Base-by-base conservation (phyloP, 306 rosid species). In the Lablab purpureus region DNA sequence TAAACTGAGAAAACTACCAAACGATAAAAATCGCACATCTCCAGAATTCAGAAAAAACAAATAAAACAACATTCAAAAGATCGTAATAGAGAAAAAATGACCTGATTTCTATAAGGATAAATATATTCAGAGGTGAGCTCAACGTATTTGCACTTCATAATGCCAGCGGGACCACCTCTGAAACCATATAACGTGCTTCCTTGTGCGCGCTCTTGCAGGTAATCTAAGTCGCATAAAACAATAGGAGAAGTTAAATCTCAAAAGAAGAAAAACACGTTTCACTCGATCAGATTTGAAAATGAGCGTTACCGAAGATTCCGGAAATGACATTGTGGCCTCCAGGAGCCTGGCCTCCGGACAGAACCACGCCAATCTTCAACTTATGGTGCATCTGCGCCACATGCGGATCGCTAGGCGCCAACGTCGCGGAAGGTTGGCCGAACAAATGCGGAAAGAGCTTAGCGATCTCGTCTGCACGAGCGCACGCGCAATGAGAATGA, bases 301-400 rank as follows among this genome's bases (percentile, higher is more conserved):
- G 68, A 6, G 43, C 43, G 68, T 71, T 76, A 96, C 99, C 99
- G 52, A 85, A 93, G 34, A 96, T 87, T 84, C 99, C 99, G 63
- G 91, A 89, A 25, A 96, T 96, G 65, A 96, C 99, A 84, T 96
- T 96, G 86, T 96, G 99, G 5, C 99, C 99, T 25, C 98, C 99
- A 0, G 99, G 99, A 64, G 99, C 98, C 69, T 93, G 98, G 70
- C 99, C 99, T 60, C 99, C 99, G 15, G 99, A 96, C 82, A 96
- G 84, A 73, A 96, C 99, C 2, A 93, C 97, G 5, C 99, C 99
- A 15, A 96, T 90, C 92, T 93, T 96, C 89, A 96, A 56, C 89
- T 84, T 89, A 75, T 70, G 83, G 30, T 73, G 71, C 1, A 88
- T 60, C 25, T 25, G 84, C 45, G 15, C 71, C 2, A 82, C 2